A percentile compares a stretch with the other conserved stretches of the same genome.
These are phyloP conservation scores for Trichophyton simii DNA, from an alignment of 2,329 filamentous ascomycete species.

Conservation along the genomic window DNA sequence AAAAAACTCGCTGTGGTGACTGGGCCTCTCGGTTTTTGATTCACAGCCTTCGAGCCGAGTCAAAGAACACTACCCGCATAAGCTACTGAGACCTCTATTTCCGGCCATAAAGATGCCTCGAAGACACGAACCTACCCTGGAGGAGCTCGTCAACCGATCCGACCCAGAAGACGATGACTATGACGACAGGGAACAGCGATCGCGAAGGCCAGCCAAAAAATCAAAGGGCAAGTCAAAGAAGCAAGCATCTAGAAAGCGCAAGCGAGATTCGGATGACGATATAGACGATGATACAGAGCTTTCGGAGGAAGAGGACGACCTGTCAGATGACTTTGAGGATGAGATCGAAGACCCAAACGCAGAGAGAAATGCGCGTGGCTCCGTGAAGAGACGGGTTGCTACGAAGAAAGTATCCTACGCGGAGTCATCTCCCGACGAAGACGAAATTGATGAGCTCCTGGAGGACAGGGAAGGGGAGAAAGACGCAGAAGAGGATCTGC, in stretches of 20 bases:
- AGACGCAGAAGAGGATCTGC: constrained; percentile 17
- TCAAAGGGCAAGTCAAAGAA: constrained; percentile 23
- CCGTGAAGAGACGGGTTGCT: constrained; percentile 43
- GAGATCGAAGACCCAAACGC: constrained; percentile 26
- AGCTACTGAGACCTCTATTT: neutral
- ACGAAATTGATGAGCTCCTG: constrained; percentile 16
- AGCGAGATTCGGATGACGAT: constrained; percentile 32
- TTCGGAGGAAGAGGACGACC: constrained; percentile 8
- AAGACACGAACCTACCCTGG: neutral
- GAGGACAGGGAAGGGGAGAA: constrained; percentile 17
- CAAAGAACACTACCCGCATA: neutral
- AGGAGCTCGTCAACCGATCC: neutral
- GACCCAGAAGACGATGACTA: constrained; percentile 32
- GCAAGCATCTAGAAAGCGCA: constrained; percentile 20
- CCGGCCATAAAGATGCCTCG: neutral
- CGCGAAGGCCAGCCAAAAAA: constrained; percentile 19
- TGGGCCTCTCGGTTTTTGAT: neutral
- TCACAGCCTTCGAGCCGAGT: neutral
- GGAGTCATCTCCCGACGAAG: constrained; percentile 35
- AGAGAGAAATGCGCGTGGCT: constrained; percentile 45
- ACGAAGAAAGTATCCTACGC: constrained; percentile 45
- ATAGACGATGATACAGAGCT: constrained; percentile 30
- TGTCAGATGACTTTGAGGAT: constrained; percentile 31
- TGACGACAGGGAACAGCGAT: constrained; percentile 23
- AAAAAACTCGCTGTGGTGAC: neutral